A percentile compares a stretch with the other conserved stretches of the same genome.
Evolutionary conservation across 768 basidiomycete species (phyloP).

Genomic region (Cystobasidium ongulense): DNA sequence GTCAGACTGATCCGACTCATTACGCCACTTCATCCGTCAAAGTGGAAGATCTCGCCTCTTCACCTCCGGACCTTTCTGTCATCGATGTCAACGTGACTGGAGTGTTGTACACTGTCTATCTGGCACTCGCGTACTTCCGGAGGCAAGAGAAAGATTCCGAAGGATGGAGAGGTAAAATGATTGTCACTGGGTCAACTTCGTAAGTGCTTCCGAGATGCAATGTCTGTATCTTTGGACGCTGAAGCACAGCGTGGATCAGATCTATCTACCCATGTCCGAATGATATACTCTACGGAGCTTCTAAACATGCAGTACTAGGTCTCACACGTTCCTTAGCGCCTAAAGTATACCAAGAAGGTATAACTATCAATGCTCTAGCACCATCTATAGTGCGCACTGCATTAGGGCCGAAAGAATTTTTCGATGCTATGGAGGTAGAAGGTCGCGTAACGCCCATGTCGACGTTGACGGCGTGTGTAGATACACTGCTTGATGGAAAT

Average conservation of each 20-base stretch:
- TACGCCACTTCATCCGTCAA: not conserved
- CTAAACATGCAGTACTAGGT: not conserved
- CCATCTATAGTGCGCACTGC: not conserved
- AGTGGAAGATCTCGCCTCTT: not conserved
- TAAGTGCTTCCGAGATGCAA: not conserved
- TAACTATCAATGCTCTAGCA: slow-evolving; percentile 23
- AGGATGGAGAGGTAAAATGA: slow-evolving; percentile 20
- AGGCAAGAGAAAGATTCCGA: slow-evolving; percentile 10
- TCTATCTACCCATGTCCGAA: not conserved
- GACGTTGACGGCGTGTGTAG: not conserved
- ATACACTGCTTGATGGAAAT: not conserved
- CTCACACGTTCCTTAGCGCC: not conserved
- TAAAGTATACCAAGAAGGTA: not conserved
- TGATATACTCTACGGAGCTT: slow-evolving; percentile 12
- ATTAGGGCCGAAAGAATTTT: not conserved
- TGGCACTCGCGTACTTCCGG: slow-evolving; percentile 23
- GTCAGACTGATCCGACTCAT: not conserved
- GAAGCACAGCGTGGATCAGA: too few relatives aligned
- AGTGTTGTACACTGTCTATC: slow-evolving; percentile 11
- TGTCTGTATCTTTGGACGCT: not conserved
- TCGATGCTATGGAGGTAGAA: slow-evolving; percentile 5
- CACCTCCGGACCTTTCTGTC: not conserved
- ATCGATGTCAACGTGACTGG: slow-evolving; percentile 21
- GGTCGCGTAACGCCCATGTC: slow-evolving; percentile 10
- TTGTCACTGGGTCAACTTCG: slow-evolving; percentile 17